Evolutionary conservation across 805 yeast species (phyloP).

Genomic region (Schizosaccharomyces octosporus): DNA sequence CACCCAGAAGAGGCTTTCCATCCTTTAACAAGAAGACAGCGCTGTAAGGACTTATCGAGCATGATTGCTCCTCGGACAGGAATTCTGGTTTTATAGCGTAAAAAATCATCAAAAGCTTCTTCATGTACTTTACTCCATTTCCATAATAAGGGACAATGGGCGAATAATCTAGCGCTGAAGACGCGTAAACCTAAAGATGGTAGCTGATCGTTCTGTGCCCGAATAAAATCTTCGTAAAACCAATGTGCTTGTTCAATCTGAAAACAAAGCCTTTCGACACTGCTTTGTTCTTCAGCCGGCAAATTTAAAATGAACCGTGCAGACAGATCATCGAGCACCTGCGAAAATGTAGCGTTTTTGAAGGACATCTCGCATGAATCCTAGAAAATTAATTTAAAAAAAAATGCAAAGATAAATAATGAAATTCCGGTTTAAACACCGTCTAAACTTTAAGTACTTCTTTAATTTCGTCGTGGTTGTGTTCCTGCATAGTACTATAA

Average conservation of each 20-base stretch:
- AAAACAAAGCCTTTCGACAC: conserved; percentile 61
- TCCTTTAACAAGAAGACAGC: conserved; percentile 48
- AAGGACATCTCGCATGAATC: neutral
- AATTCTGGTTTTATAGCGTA: conserved; percentile 62
- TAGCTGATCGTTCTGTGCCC: conserved; percentile 44
- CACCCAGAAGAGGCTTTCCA: conserved; percentile 50
- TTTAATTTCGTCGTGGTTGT: too few relatives aligned
- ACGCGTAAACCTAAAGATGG: conserved; percentile 57
- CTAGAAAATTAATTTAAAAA: neutral
- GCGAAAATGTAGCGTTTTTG: conserved; percentile 30
- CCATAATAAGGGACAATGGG: conserved; percentile 31
- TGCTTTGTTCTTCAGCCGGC: conserved; percentile 70
- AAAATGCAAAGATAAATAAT: too few relatives aligned
- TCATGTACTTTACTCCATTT: conserved; percentile 14
- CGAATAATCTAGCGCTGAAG: conserved; percentile 57
- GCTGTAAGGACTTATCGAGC: conserved; percentile 42
- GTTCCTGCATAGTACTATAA: too few relatives aligned
- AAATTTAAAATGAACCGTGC: conserved; percentile 64
- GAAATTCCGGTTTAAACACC: too few relatives aligned
- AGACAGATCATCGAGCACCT: conserved; percentile 29
- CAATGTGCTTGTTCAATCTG: conserved; percentile 96
- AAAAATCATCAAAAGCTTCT: conserved; percentile 54
- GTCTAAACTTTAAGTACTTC: too few relatives aligned
- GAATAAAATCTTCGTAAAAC: conserved; percentile 74
- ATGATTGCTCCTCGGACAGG: conserved; percentile 94